Evolutionary conservation across 257 asterid species (phyloP).

Genomic region (Apocynum venetum): DNA sequence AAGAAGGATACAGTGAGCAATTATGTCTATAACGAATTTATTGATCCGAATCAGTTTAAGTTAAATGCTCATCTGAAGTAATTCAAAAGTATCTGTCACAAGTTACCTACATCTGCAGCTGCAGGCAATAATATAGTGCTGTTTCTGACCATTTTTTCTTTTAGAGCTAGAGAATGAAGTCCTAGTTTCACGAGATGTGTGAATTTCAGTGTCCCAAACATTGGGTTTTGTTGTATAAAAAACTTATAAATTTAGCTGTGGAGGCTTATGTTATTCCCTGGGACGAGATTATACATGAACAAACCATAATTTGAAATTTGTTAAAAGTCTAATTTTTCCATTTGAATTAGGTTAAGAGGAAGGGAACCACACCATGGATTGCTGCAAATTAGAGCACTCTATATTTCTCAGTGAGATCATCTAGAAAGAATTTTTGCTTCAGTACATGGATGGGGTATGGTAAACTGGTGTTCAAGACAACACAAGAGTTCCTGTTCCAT

Average conservation of each 20-base stretch:
- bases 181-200: background rate
- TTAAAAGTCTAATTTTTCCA: conserved; percentile 7
- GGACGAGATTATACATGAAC: background rate
- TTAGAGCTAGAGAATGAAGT: background rate
- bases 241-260: background rate
- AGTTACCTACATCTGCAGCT: background rate
- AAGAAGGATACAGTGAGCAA: background rate
- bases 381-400: conserved; percentile 7
- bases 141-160: conserved; percentile 3
- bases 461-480: conserved; percentile 9
- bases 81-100: background rate
- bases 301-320: conserved; percentile 2
- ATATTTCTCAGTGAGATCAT: conserved; percentile 11
- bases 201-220: background rate
- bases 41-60: background rate
- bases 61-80: background rate
- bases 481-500: conserved; percentile 9
- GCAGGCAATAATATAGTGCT: background rate
- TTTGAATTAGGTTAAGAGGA: conserved; percentile 6
- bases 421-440: conserved; percentile 11
- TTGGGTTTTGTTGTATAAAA: background rate
- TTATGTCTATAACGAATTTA: background rate
- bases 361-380: conserved; percentile 5
- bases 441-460: conserved; percentile 8
- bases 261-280: background rate